phyloP scores from a whole-genome alignment of 1,284 basidiomycete species.

The Trichosporon asahii region DNA sequence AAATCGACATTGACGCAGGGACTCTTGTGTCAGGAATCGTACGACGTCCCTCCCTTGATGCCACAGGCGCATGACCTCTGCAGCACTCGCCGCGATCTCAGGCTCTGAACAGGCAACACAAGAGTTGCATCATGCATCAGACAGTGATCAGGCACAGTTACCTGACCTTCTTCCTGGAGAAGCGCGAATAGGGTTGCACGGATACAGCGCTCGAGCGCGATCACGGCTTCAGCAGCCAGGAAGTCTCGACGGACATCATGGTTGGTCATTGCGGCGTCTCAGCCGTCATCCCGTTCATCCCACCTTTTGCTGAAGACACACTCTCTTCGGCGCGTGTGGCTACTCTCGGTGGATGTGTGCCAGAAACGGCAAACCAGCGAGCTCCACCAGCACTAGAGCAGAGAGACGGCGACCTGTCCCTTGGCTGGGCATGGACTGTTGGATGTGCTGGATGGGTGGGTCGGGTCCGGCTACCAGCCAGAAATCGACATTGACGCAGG shows the following conservation, averaged over 20 bases:
- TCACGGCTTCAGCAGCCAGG: not conserved
- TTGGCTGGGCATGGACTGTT: not conserved
- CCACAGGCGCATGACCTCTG: not conserved
- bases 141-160: not conserved
- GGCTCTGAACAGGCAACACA: not conserved
- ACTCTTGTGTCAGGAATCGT: not conserved
- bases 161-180: not conserved
- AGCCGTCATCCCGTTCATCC: not conserved
- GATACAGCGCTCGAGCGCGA: not conserved
- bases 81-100: not conserved
- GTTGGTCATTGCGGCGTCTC: not conserved
- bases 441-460: not conserved
- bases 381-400: not conserved
- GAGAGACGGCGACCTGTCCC: not conserved
- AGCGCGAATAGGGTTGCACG: not conserved
- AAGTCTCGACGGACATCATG: not conserved
- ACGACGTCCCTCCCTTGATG: not conserved
- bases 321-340: too few species aligned
- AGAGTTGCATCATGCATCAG: slow-evolving; percentile 1
- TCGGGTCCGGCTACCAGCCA: not conserved
- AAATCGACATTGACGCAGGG: not conserved
- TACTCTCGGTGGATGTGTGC: too few species aligned
- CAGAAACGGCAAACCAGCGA: not conserved
- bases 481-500: not conserved
- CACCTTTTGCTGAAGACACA: too few species aligned